Evolutionary conservation across 495 filamentous ascomycete genomes (phyloP).

Genomic region (Penicillium bovifimosum): DNA sequence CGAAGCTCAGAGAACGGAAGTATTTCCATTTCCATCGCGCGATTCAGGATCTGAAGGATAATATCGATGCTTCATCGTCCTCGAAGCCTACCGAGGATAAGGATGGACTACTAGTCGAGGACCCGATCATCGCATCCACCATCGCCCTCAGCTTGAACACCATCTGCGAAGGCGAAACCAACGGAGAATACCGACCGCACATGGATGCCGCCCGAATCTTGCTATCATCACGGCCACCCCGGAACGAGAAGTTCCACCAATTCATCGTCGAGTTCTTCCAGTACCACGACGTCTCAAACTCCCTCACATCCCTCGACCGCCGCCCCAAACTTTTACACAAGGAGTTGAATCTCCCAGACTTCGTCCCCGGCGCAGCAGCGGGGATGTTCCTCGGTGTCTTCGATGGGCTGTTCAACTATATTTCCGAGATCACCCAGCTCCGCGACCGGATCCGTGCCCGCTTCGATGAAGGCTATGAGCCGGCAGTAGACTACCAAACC

Average conservation of each 20-base stretch:
- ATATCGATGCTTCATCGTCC: slow-evolving; percentile 34
- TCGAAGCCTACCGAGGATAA: slow-evolving; percentile 19
- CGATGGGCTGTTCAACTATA: slow-evolving; percentile 76
- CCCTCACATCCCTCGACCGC: slow-evolving; percentile 64
- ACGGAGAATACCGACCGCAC: slow-evolving; percentile 75
- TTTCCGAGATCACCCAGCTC: slow-evolving; percentile 74
- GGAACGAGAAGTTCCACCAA: slow-evolving; percentile 60
- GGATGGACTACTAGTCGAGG: slow-evolving; percentile 40
- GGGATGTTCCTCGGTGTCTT: slow-evolving; percentile 78
- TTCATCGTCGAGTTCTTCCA: slow-evolving; percentile 93
- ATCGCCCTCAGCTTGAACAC: slow-evolving; percentile 78
- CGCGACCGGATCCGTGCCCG: slow-evolving; percentile 70
- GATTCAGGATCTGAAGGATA: slow-evolving; percentile 42
- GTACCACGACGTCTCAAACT: slow-evolving; percentile 80
- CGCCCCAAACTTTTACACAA: slow-evolving; percentile 50
- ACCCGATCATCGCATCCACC: slow-evolving; percentile 69
- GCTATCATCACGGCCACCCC: slow-evolving; percentile 53
- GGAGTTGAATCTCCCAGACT: slow-evolving; percentile 60
- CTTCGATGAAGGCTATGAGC: slow-evolving; percentile 56
- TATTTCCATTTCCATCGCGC: slow-evolving; percentile 45
- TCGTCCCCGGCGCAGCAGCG: slow-evolving; percentile 67
- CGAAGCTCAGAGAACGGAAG: slow-evolving; percentile 41
- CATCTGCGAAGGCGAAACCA: slow-evolving; percentile 69
- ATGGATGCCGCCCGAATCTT: slow-evolving; percentile 71
- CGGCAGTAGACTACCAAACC: slow-evolving; percentile 67